Evolutionary conservation across 805 yeast genomes (phyloP).

Genomic region (Jamesozyma rosinii): DNA sequence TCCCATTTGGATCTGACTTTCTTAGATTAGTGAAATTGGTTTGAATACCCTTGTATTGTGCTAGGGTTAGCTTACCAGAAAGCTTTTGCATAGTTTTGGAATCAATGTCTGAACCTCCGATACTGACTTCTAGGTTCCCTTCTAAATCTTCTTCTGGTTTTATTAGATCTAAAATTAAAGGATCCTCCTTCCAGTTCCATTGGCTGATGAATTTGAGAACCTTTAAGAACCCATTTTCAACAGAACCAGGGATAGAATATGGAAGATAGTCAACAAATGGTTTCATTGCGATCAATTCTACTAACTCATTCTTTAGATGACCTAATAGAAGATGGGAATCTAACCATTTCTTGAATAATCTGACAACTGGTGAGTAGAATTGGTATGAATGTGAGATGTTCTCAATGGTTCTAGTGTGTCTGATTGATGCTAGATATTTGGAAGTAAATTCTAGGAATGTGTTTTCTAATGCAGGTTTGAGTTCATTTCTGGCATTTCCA

Average conservation of each 20-base stretch:
- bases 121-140: conserved; percentile 19
- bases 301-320: conserved; percentile 67
- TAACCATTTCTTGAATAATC: conserved; percentile 84
- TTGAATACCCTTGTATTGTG: conserved; percentile 52
- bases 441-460: conserved; percentile 55
- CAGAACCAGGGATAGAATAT: conserved; percentile 69
- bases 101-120: conserved; percentile 27
- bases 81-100: conserved; percentile 36
- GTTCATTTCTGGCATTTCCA: conserved; percentile 51
- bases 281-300: conserved; percentile 73
- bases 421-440: conserved; percentile 54
- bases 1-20: conserved; percentile 70
- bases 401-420: conserved; percentile 74
- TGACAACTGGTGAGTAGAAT: conserved; percentile 66
- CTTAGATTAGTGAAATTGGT: conserved; percentile 60
- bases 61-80: conserved; percentile 53
- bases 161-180: conserved; percentile 70
- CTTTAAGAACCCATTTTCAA: conserved; percentile 72
- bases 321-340: conserved; percentile 66
- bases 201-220: conserved; percentile 56
- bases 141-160: conserved; percentile 37
- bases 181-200: conserved; percentile 94
- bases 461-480: conserved; percentile 48
- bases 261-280: conserved; percentile 85
- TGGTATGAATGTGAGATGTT: conserved; percentile 64